These are phyloP conservation scores for Diversispora eburnea DNA, from an alignment of 192 early-diverging fungal species.

Conservation along the genomic window DNA sequence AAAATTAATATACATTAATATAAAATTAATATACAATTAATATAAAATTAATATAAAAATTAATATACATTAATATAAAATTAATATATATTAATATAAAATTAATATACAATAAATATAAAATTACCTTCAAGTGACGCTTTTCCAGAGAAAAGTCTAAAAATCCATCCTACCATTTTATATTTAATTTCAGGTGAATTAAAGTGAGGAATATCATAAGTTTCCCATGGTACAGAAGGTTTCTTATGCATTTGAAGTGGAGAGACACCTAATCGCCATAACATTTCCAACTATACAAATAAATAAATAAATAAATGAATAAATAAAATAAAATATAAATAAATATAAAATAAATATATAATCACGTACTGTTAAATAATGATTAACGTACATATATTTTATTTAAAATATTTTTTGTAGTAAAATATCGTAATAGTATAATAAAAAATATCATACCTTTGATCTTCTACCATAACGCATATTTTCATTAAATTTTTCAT, in stretches of 20 bases:
- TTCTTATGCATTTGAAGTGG: constrained; percentile 41
- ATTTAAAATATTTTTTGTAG: too few relatives aligned
- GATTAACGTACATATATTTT: too few relatives aligned
- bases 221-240: constrained; percentile 58
- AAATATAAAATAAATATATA: too few relatives aligned
- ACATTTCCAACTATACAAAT: constrained; percentile 41
- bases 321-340: too few relatives aligned
- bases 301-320: too few relatives aligned
- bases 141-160: constrained; percentile 58
- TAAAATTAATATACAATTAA: constrained; percentile 18
- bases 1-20: constrained; percentile 6
- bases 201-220: constrained; percentile 35
- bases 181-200: constrained; percentile 44
- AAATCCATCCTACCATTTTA: constrained; percentile 56
- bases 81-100: too few relatives aligned
- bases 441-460: too few relatives aligned
- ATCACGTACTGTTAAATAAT: too few relatives aligned
- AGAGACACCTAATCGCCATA: constrained; percentile 55
- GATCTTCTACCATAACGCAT: constrained; percentile 65
- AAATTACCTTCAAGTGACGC: constrained; percentile 53
- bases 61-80: too few relatives aligned
- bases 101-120: constrained; percentile 29
- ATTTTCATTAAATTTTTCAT: constrained; percentile 51
- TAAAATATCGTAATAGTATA: too few relatives aligned
- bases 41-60: too few relatives aligned